Evolutionary conservation across 2,329 filamentous ascomycete genomes (phyloP).

Genomic region (Fusarium falciforme): DNA sequence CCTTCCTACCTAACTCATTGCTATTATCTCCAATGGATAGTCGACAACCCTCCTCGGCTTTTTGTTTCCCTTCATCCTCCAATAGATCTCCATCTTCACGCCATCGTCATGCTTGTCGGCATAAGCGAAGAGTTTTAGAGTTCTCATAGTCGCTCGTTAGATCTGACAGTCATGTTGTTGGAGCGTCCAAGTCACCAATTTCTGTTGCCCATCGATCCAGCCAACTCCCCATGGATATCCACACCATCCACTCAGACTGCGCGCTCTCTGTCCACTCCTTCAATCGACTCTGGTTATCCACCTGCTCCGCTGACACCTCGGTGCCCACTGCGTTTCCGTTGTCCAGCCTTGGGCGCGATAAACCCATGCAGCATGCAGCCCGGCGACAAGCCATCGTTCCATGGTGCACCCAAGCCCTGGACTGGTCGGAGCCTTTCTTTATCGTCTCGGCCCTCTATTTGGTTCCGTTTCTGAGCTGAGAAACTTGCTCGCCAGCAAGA

Average conservation of each 20-base stretch:
- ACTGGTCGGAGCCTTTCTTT: slow-evolving; percentile 8
- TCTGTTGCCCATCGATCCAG: slow-evolving; percentile 1
- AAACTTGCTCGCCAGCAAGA: neutral
- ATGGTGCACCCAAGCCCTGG: slow-evolving; percentile 3
- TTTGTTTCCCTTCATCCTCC: neutral
- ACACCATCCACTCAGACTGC: slow-evolving; percentile 13
- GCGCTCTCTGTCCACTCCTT: slow-evolving; percentile 7
- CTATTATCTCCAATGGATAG: neutral
- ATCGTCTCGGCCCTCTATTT: neutral
- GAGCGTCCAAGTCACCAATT: slow-evolving; percentile 2
- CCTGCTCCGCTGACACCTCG: slow-evolving; percentile 19
- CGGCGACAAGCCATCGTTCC: slow-evolving; percentile 11
- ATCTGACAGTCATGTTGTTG: slow-evolving; percentile 5
- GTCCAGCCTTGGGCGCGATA: slow-evolving; percentile 8
- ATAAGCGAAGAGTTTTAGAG: neutral
- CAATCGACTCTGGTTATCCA: slow-evolving; percentile 23
- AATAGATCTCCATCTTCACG: neutral
- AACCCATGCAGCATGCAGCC: slow-evolving; percentile 18
- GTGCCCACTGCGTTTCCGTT: slow-evolving; percentile 24
- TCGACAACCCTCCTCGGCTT: neutral
- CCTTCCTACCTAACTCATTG: neutral
- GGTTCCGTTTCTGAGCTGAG: neutral
- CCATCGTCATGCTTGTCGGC: neutral
- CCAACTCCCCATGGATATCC: slow-evolving; percentile 13
- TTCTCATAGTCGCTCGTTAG: neutral